Percentiles rank a stretch among this genome's conserved stretches.
These are phyloP conservation scores for Cercospora brassicicola DNA, from an alignment of 2,329 filamentous ascomycete genomes.

Conservation along the genomic window DNA sequence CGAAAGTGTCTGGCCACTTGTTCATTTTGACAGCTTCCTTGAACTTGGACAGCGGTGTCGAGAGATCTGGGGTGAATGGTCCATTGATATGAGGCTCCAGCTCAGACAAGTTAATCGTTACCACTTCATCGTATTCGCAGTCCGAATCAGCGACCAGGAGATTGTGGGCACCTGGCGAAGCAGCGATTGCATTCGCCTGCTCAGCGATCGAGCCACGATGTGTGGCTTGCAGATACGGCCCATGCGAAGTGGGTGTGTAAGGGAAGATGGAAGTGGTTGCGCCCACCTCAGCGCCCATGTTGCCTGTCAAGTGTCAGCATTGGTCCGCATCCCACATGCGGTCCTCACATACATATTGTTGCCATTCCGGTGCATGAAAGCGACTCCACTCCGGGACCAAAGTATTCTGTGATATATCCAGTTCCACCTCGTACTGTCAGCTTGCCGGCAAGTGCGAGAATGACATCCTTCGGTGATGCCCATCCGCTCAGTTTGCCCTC, in stretches of 20 bases:
- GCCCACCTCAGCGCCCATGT: constrained; percentile 84
- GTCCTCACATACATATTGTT: constrained; percentile 60
- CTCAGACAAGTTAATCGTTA: constrained; percentile 84
- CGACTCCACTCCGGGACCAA: constrained; percentile 79
- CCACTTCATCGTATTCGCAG: constrained; percentile 85
- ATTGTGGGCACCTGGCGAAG: constrained; percentile 59
- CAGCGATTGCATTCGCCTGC: constrained; percentile 63
- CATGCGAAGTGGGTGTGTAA: constrained; percentile 74
- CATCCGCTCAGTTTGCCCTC: constrained; percentile 83
- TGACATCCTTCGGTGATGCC: constrained; percentile 94
- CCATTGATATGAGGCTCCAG: constrained; percentile 49
- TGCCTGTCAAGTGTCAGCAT: constrained; percentile 61
- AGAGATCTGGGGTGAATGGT: constrained; percentile 95
- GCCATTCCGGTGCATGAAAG: constrained; percentile 92
- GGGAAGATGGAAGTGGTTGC: constrained; percentile 97
- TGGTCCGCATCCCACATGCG: too few species aligned
- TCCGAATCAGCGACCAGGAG: constrained; percentile 75
- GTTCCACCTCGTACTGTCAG: constrained; percentile 89
- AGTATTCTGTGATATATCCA: constrained; percentile 80
- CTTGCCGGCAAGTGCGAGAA: constrained; percentile 81
- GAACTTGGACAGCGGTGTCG: constrained; percentile 88
- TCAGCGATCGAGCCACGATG: constrained; percentile 70
- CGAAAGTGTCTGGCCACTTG: constrained; percentile 86
- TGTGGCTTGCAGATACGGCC: constrained; percentile 83
- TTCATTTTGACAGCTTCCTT: constrained; percentile 79